Percentiles rank a stretch among this genome's conserved stretches.
Conservation (phyloP, 2,329 filamentous ascomycete genomes). For the Juglanconis sp. region DNA sequence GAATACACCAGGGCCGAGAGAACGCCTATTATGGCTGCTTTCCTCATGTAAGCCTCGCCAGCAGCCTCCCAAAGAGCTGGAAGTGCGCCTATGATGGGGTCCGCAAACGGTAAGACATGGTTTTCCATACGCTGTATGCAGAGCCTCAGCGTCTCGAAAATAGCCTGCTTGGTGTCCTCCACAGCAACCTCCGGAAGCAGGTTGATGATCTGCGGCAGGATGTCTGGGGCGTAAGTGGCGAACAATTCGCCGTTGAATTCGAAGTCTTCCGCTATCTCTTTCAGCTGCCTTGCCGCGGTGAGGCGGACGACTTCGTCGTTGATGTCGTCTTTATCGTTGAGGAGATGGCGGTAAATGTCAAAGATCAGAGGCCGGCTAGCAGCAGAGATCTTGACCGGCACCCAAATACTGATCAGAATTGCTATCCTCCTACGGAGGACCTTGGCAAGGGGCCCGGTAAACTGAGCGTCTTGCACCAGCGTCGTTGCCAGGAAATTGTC, state of each 20-base stretch:
- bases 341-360: slow-evolving; percentile 82
- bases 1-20: slow-evolving; percentile 81
- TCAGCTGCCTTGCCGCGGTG: slow-evolving; percentile 83
- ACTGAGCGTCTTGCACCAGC: slow-evolving; percentile 74
- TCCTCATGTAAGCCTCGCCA: slow-evolving; percentile 80
- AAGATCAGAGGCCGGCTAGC: slow-evolving; percentile 73
- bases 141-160: slow-evolving; percentile 81
- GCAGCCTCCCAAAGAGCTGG: slow-evolving; percentile 82
- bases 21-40: slow-evolving; percentile 86
- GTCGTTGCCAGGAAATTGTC: slow-evolving; percentile 73
- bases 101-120: slow-evolving; percentile 64
- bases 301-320: slow-evolving; percentile 93
- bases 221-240: slow-evolving; percentile 70
- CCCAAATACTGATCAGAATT: slow-evolving; percentile 87
- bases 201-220: slow-evolving; percentile 69
- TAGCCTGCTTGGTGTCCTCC: slow-evolving; percentile 84
- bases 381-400: slow-evolving; percentile 70
- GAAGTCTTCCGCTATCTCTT: slow-evolving; percentile 77
- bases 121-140: slow-evolving; percentile 80
- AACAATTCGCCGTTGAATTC: slow-evolving; percentile 74
- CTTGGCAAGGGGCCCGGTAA: slow-evolving; percentile 61
- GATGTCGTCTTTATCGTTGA: slow-evolving; percentile 70
- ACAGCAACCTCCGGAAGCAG: slow-evolving; percentile 77
- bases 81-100: slow-evolving; percentile 76
- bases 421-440: slow-evolving; percentile 83